Base-by-base conservation (phyloP, 345 rosid species). In the Lagerstroemia speciosa region DNA sequence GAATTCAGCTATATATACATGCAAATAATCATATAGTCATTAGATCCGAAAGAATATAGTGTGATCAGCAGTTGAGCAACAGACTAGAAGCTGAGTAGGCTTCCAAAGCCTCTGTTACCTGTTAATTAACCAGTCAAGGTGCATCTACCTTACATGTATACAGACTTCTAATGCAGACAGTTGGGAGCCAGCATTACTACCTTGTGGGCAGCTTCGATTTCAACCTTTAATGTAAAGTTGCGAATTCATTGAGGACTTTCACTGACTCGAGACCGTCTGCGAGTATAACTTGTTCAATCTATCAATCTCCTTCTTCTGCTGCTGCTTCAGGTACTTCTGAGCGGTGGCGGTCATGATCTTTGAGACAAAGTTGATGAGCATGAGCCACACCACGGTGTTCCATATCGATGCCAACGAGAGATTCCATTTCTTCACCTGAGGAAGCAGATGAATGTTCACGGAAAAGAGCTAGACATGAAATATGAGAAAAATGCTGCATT, bases 301-400 rank as follows among this genome's bases (percentile, higher is more conserved):
- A 0, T 83, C 86, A 3, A 90, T 19, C 74, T 92, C 85, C 72
- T 74, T 82, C 34, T 89, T 95, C 73, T 89, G 97, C 82, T 88
- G 82, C 63, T 87, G 79, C 76, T 83, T 87, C 71, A 87, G 84
- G 72, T 89, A 85, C 27, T 77, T 78, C 71, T 87, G 95, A 0
- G 98, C 98, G 30, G 98, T 88, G 68, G 91, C 80, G 50, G 82
- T 88, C 79, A 94, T 84, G 48, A 90, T 88, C 83, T 83, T 91
- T 31, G 78, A 73, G 27, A 83, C 83, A 79, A 91, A 94, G 82
- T 89, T 88, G 73, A 94, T 67, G 46, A 94, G 89, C 95, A 94
- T 87, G 68, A 94, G 96, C 97, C 93, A 91, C 27, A 94, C 97
- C 4, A 89, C 66, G 3, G 88, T 82, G 50, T 88, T 91, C 99